A percentile compares a stretch with the other conserved stretches of the same genome.
These are phyloP conservation scores for Moniliophthora roreri DNA, from an alignment of 1,284 basidiomycete species.

Conservation along the genomic window DNA sequence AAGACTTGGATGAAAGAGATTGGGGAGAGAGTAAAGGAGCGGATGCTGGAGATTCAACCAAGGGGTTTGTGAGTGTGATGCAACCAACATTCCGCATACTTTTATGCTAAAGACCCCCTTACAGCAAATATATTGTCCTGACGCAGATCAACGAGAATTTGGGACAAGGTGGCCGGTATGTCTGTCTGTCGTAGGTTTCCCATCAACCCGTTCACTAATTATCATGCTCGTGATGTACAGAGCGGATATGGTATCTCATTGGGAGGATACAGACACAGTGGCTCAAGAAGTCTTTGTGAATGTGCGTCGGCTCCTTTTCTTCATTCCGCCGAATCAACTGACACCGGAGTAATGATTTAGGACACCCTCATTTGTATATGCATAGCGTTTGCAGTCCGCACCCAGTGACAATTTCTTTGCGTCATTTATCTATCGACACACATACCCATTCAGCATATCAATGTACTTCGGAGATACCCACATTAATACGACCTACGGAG, in stretches of 20 bases:
- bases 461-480: constrained; percentile 13
- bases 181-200: constrained; percentile 3
- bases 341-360: constrained; percentile 34
- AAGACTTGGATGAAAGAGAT: constrained; percentile 80
- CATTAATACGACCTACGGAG: constrained; percentile 1
- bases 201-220: constrained; percentile 1
- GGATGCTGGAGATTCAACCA: constrained; percentile 80
- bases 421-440: neutral
- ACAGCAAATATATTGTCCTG: constrained; percentile 79
- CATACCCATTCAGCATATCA: constrained; percentile 5
- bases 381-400: constrained; percentile 69
- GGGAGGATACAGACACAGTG: constrained; percentile 72
- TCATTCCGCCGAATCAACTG: constrained; percentile 9
- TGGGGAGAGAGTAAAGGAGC: constrained; percentile 75
- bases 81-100: neutral
- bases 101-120: neutral
- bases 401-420: constrained; percentile 33
- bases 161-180: constrained; percentile 78
- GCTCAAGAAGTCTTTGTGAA: constrained; percentile 71
- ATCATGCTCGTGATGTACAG: constrained; percentile 28
- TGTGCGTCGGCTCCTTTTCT: constrained; percentile 39
- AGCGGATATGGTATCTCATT: constrained; percentile 69
- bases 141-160: constrained; percentile 81
- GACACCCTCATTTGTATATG: constrained; percentile 76
- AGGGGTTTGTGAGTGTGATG: constrained; percentile 65